Evolutionary conservation across 2,329 filamentous ascomycete genomes (phyloP).

Genomic region (Plectosphaerella cucumerina): DNA sequence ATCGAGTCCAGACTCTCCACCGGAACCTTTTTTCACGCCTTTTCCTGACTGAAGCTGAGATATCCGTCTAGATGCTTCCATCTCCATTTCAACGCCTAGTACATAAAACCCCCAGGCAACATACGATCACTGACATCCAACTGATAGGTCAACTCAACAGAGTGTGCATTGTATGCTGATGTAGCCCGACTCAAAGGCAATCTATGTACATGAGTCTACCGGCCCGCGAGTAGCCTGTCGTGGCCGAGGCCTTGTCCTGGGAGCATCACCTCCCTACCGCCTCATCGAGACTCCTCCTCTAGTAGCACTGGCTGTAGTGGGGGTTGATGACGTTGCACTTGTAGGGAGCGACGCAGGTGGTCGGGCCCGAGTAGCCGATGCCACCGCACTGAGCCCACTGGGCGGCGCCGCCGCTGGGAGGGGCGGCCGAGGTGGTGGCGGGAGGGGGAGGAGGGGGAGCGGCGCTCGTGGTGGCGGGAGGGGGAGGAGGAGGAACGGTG

Average conservation of each 20-base stretch:
- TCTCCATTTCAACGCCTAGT: no score
- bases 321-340: slow-evolving; percentile 33
- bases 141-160: no score
- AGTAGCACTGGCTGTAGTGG: slow-evolving; percentile 38
- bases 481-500: background rate
- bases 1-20: no score
- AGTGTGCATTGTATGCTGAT: no score
- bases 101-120: no score
- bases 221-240: background rate
- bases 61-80: no score
- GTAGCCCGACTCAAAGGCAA: no score
- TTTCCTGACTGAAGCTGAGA: background rate
- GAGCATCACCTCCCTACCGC: no score
- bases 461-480: slow-evolving; percentile 1
- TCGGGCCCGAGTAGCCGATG: slow-evolving; percentile 28
- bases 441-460: slow-evolving; percentile 2
- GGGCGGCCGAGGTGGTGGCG: slow-evolving; percentile 1
- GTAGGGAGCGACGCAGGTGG: slow-evolving; percentile 24
- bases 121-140: no score
- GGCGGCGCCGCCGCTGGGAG: slow-evolving; percentile 15
- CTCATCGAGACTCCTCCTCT: background rate
- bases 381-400: slow-evolving; percentile 35
- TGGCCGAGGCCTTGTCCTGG: background rate
- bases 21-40: background rate
- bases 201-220: background rate